Base-by-base conservation (phyloP, 306 rosid species). In the Lithocarpus polystachyus region DNA sequence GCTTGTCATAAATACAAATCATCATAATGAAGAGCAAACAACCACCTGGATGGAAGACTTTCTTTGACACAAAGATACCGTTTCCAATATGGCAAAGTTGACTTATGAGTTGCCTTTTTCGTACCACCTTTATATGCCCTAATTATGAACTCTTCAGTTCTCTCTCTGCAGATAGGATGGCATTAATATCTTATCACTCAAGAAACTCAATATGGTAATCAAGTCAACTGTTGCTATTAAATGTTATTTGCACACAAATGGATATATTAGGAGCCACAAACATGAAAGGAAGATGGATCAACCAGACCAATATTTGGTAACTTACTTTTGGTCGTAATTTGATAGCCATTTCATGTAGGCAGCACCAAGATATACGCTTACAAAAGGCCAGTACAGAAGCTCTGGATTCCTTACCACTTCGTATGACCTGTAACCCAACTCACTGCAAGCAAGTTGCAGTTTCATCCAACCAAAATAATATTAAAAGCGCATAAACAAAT, bases 91-190 rank as follows among this genome's bases (percentile, higher is more conserved):
- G 70, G 87, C 82, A 92, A 74, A 52, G 99, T 92, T 79, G 97
- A 86, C 89, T 91, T 94, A 77, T 86, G 95, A 77, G 84, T 91
- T 70, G 92, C 93, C 90, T 89, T 92, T 75, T 89, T 89, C 15
- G 90, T 81, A 57, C 99, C 97, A n/a, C 93, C 92, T 85, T 79
- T 94, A 77, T 92, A 94, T 59, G 97, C 93, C 81, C 97, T 91
- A 40, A 91, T 82, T 23, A 92, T 85, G 82, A 86, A 94, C 83
- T 94, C 99, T 83, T 94, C 99, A 82, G 72, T 87, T 91, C 93
- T 94, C 86, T 84, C 83, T 80, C 99, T 94, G 89, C 73, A 89
- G 74, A 83, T 54, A 59, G 7, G 55, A n/a, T 56, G 75, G 62
- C 26, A 74, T 76, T 33, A 85, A 60, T 57, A 79, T 75, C 77